phyloP scores from a whole-genome alignment of 148 eudicot genomes.

The Polygonum maritimum region DNA sequence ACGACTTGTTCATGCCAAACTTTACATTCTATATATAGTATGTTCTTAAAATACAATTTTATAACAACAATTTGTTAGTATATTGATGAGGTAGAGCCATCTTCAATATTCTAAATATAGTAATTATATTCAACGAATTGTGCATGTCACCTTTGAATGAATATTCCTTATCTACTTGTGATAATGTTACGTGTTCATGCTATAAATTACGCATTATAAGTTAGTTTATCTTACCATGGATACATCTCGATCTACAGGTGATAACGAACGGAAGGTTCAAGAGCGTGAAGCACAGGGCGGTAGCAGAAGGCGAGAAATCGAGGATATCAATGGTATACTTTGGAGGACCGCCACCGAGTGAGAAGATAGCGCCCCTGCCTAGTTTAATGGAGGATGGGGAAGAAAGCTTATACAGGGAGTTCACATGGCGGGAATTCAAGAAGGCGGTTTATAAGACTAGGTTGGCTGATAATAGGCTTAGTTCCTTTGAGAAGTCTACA shows the following conservation, averaged over 20 bases:
- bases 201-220: too few species aligned
- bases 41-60: too few species aligned
- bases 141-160: not conserved
- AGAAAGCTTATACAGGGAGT: constrained; percentile 35
- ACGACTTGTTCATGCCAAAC: not conserved
- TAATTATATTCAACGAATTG: not conserved
- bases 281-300: constrained; percentile 66
- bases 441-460: constrained; percentile 36
- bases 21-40: too few species aligned
- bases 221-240: too few species aligned
- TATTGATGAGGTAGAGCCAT: not conserved
- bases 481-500: constrained; percentile 18
- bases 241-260: constrained; percentile 29
- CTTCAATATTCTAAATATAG: not conserved
- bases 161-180: not conserved
- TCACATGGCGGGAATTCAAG: constrained; percentile 48
- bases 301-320: constrained; percentile 33
- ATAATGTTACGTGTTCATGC: too few species aligned
- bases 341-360: constrained; percentile 11
- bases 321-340: constrained; percentile 24
- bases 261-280: constrained; percentile 73
- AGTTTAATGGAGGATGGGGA: constrained; percentile 28
- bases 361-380: constrained; percentile 14
- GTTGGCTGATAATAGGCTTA: constrained; percentile 32
- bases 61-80: too few species aligned